Evolutionary conservation across 106 monocot genomes (phyloP).

Genomic region (Ottelia alismoides): DNA sequence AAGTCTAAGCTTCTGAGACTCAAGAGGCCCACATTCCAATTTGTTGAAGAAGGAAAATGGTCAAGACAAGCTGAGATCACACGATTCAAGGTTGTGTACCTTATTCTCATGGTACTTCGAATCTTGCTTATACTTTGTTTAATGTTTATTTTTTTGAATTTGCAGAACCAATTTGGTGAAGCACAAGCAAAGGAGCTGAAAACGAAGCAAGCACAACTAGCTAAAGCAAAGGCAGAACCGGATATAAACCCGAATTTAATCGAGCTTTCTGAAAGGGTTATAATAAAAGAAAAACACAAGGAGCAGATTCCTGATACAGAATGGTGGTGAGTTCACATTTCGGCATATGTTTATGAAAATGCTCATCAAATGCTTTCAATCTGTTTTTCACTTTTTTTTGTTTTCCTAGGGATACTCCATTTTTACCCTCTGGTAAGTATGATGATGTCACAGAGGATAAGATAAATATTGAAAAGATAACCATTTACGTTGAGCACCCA

Average conservation of each 20-base stretch:
- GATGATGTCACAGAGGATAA: conserved; percentile 25
- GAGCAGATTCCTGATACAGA: conserved; percentile 87
- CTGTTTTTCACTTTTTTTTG: no score
- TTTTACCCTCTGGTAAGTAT: conserved; percentile 43
- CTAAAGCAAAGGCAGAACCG: conserved; percentile 79
- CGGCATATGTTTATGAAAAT: no score
- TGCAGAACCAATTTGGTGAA: conserved; percentile 95
- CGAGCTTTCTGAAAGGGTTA: conserved; percentile 52
- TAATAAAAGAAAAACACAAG: conserved; percentile 58
- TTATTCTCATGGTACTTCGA: no score
- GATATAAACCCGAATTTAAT: conserved; percentile 96
- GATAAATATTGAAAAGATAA: conserved; percentile 71
- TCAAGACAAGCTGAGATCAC: conserved; percentile 74
- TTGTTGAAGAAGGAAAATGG: conserved; percentile 95
- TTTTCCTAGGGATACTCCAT: conserved; percentile 71
- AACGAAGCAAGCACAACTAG: conserved; percentile 78
- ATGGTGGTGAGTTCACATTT: conserved; percentile 58
- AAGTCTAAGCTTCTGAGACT: conserved; percentile 77
- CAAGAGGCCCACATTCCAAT: conserved; percentile 82
- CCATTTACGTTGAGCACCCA: conserved; percentile 79
- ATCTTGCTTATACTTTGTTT: no score
- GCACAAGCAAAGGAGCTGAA: conserved; percentile 89
- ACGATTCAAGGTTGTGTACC: conserved; percentile 81
- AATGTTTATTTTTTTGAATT: no score
- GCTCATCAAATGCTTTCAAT: no score